A percentile compares a stretch with the other conserved stretches of the same genome.
phyloP scores from a whole-genome alignment of 768 basidiomycete genomes.

The Termitomyces sp. region DNA sequence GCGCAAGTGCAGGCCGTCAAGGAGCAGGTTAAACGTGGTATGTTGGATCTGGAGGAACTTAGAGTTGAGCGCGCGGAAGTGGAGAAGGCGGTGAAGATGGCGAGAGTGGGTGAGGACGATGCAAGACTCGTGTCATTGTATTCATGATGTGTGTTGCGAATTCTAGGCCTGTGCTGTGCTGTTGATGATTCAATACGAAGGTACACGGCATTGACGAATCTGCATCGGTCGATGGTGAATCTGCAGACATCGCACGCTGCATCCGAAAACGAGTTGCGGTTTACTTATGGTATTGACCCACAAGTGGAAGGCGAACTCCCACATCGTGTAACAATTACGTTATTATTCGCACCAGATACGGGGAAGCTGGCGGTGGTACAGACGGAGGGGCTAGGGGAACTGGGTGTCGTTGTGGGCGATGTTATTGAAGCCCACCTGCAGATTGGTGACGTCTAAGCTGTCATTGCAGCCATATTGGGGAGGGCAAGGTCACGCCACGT shows the following conservation, averaged over 20 bases:
- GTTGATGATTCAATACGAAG: slow-evolving; percentile 31
- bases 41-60: slow-evolving; percentile 54
- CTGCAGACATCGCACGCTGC: slow-evolving; percentile 56
- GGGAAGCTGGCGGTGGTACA: slow-evolving; percentile 60
- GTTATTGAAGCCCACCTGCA: slow-evolving; percentile 60
- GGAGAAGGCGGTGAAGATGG: slow-evolving; percentile 62
- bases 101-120: slow-evolving; percentile 61
- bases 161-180: not conserved
- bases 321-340: slow-evolving; percentile 43
- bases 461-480: slow-evolving; percentile 59
- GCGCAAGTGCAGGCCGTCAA: slow-evolving; percentile 51
- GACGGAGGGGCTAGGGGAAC: slow-evolving; percentile 46
- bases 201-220: slow-evolving; percentile 64
- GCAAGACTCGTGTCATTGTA: slow-evolving; percentile 61
- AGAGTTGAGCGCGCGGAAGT: slow-evolving; percentile 62
- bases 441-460: slow-evolving; percentile 60
- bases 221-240: slow-evolving; percentile 61
- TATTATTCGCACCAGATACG: slow-evolving; percentile 72
- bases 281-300: slow-evolving; percentile 55
- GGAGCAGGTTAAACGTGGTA: slow-evolving; percentile 56
- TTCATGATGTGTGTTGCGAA: slow-evolving; percentile 51
- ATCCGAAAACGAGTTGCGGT: slow-evolving; percentile 75
- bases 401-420: slow-evolving; percentile 55
- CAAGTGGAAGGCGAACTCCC: slow-evolving; percentile 20
- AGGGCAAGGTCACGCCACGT: slow-evolving; percentile 30